phyloP scores from a whole-genome alignment of 257 asterid genomes.

The Ophiorrhiza pumila region DNA sequence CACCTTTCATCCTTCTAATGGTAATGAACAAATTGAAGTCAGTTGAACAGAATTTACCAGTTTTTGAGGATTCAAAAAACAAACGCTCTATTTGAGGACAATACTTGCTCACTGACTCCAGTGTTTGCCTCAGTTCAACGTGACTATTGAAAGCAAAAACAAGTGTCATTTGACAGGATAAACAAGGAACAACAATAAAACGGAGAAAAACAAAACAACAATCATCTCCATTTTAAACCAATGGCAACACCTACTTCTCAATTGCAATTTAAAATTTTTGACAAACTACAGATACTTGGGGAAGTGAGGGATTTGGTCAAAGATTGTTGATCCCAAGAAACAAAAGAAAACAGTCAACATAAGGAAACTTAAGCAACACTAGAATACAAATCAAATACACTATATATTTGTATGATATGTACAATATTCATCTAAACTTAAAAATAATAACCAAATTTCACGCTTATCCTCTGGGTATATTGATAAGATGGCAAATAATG shows the following conservation, averaged over 20 bases:
- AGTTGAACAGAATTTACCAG: slow-evolving; percentile 43
- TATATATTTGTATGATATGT: not conserved
- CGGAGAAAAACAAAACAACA: not conserved
- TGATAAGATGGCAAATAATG: not conserved
- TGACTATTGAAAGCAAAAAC: slow-evolving; percentile 38
- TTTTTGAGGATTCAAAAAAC: slow-evolving; percentile 64
- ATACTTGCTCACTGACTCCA: slow-evolving; percentile 66
- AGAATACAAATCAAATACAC: not conserved
- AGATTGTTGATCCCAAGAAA: too few relatives aligned
- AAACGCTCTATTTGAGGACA: slow-evolving; percentile 73
- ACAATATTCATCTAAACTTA: not conserved
- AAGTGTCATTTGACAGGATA: not conserved
- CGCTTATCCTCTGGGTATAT: too few relatives aligned
- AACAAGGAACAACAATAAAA: not conserved
- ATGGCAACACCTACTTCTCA: not conserved
- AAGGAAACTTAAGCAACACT: not conserved
- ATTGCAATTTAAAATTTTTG: not conserved
- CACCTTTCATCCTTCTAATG: slow-evolving; percentile 7
- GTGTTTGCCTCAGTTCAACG: slow-evolving; percentile 61
- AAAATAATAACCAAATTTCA: not conserved
- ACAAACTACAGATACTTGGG: not conserved
- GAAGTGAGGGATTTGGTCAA: too few relatives aligned
- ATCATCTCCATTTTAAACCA: not conserved
- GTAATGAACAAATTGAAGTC: slow-evolving; percentile 9
- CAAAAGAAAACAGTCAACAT: not conserved